phyloP scores from a whole-genome alignment of 306 rosid species.

The Prosopis cineraria region DNA sequence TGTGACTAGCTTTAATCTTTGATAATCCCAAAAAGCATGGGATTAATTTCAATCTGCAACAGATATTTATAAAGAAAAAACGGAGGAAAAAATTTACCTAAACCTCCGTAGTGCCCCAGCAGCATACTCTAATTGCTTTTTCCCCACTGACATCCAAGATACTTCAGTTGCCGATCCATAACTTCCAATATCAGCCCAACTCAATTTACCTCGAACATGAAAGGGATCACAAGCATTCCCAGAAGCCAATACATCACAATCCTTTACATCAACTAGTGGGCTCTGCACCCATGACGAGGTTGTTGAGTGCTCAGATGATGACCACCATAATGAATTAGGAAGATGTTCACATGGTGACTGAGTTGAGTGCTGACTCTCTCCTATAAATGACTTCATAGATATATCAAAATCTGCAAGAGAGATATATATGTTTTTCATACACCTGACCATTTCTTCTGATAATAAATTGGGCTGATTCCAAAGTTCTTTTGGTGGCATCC shows the following conservation, averaged over 20 bases:
- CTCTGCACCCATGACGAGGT: conserved; percentile 61
- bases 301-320: conserved; percentile 67
- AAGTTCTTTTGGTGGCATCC: conserved; percentile 53
- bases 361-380: conserved; percentile 52
- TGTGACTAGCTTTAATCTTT: neutral
- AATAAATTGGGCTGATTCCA: conserved; percentile 72
- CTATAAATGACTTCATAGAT: conserved; percentile 42
- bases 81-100: conserved; percentile 45
- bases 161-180: conserved; percentile 71
- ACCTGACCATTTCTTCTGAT: conserved; percentile 78
- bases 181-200: conserved; percentile 73
- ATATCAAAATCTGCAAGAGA: conserved; percentile 64
- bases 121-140: conserved; percentile 79
- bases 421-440: conserved; percentile 77
- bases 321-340: conserved; percentile 71
- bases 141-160: conserved; percentile 91
- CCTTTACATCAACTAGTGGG: conserved; percentile 60
- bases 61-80: neutral
- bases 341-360: conserved; percentile 67
- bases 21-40: neutral
- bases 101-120: conserved; percentile 72
- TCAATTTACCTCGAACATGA: conserved; percentile 65
- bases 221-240: conserved; percentile 69
- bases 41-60: neutral
- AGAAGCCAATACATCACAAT: conserved; percentile 59